Base-by-base conservation (phyloP, 106 monocot species). In the Platanthera zijinensis region DNA sequence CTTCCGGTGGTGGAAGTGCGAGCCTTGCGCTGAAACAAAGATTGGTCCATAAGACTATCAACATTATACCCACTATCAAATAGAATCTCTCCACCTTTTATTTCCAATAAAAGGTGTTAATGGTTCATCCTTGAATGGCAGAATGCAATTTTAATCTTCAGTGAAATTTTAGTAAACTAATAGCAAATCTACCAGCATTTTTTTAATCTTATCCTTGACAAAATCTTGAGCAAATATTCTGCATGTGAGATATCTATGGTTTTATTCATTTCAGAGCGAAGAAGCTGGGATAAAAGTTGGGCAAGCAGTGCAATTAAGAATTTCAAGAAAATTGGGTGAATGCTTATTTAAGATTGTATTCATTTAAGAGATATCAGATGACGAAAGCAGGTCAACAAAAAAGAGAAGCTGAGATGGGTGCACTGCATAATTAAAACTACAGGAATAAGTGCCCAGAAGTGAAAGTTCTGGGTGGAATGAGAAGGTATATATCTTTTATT, bases 1-100 rank as follows among this genome's bases (percentile, higher is more conserved):
- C 80, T 50, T 80, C 80, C 12, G 80, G 75, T 9, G 47, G 50
- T 52, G 80, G 80, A 48, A 80, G 80, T 22, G 80, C 80, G 32
- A 75, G 75, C 51, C 75, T 75, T 22, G 80, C 75, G 56, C 80
- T 80, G 69, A 62, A 80, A 48, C 21, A 72, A 72, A 51, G 10
- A 51, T 19, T 19, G 9, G 50, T 72, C 21, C 22, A 10, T 10
- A 19, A 5, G 1, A 49, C 6, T 50, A 71, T 50, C n/a, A 3
- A 71, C 49, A 71, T 71, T 48, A 7, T 71, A 49, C 18, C 5
- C 21, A 21, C 1, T 10, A 72, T 51, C n/a, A 5, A 51, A 21
- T 22, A 21, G 10, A 72, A 72, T 19, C 51, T 19, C 51, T 72
- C 51, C 51, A 51, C 13, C 13, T 17, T 17, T 13, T 71, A 10